phyloP scores from a whole-genome alignment of 2,329 filamentous ascomycete genomes.

The Mycosphaerella sp. region DNA sequence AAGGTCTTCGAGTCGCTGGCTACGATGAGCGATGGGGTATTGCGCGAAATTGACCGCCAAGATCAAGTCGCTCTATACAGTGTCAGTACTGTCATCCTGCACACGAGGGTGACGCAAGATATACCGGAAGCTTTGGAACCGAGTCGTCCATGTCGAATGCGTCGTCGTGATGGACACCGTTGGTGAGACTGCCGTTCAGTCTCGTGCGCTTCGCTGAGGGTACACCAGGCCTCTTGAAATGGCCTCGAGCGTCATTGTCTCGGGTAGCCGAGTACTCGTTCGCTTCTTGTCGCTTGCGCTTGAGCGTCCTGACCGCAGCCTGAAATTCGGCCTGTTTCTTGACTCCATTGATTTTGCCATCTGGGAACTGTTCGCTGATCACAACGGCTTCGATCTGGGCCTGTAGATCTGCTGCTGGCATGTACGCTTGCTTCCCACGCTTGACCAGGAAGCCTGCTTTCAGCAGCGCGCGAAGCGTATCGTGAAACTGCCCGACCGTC shows the following conservation, averaged over 20 bases:
- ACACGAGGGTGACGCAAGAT: slow-evolving; percentile 22
- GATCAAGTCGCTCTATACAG: slow-evolving; percentile 59
- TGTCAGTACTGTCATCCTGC: slow-evolving; percentile 24
- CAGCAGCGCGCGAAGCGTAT: slow-evolving; percentile 47
- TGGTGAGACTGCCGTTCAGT: slow-evolving; percentile 30
- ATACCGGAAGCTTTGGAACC: slow-evolving; percentile 34
- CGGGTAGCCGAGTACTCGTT: slow-evolving; percentile 32
- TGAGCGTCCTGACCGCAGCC: slow-evolving; percentile 52
- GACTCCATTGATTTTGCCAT: slow-evolving; percentile 50
- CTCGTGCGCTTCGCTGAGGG: slow-evolving; percentile 30
- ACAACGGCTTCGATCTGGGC: slow-evolving; percentile 60
- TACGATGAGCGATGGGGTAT: slow-evolving; percentile 74
- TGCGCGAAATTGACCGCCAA: slow-evolving; percentile 81
- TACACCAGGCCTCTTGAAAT: slow-evolving; percentile 23
- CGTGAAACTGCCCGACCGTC: slow-evolving; percentile 38
- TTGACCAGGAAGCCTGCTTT: slow-evolving; percentile 62
- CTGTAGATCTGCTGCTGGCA: slow-evolving; percentile 52
- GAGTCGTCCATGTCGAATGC: slow-evolving; percentile 24
- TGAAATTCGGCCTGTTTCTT: slow-evolving; percentile 63
- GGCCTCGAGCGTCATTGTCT: slow-evolving; percentile 25
- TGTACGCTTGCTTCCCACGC: slow-evolving; percentile 46
- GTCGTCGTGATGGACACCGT: slow-evolving; percentile 26
- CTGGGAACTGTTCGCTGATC: slow-evolving; percentile 49
- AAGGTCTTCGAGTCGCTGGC: slow-evolving; percentile 66
- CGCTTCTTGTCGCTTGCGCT: slow-evolving; percentile 45